These are phyloP conservation scores for Botrytis deweyae DNA, from an alignment of 2,329 filamentous ascomycete species.

Conservation along the genomic window DNA sequence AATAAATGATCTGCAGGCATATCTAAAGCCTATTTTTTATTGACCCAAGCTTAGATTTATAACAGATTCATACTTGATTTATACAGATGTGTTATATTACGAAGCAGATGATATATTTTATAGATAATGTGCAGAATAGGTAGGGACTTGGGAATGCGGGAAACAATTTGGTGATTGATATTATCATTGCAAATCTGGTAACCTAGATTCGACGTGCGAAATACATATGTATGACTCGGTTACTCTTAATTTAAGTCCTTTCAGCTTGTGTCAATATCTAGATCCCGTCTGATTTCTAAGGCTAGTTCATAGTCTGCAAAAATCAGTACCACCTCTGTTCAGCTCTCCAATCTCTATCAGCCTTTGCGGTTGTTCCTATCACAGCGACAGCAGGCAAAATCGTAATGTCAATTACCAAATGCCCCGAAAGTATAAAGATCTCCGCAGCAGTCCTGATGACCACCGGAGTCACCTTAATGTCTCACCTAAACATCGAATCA, in stretches of 20 bases:
- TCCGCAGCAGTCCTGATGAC: slow-evolving; percentile 18
- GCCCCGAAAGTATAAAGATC: slow-evolving; percentile 22
- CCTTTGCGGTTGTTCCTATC: slow-evolving; percentile 7
- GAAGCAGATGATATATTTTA: no score
- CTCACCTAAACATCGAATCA: slow-evolving; percentile 22
- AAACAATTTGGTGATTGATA: slow-evolving; percentile 46
- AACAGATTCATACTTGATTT: no score
- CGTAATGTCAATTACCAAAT: slow-evolving; percentile 21
- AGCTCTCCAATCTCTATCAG: background rate
- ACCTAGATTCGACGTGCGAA: no score
- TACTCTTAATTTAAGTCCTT: slow-evolving; percentile 21
- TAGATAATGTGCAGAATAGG: no score
- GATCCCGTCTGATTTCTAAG: background rate
- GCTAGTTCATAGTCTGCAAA: background rate
- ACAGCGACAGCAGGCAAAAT: slow-evolving; percentile 19
- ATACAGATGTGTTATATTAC: no score
- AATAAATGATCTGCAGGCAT: no score
- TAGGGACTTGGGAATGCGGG: slow-evolving; percentile 47
- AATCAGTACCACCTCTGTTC: background rate
- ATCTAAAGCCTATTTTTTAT: no score
- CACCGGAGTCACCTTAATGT: slow-evolving; percentile 22
- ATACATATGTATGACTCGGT: no score
- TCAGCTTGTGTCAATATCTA: background rate
- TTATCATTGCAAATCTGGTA: slow-evolving; percentile 48
- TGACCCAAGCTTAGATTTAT: no score